A percentile compares a stretch with the other conserved stretches of the same genome.
Evolutionary conservation across 2,329 filamentous ascomycete genomes (phyloP).

Genomic region (Stagonosporopsis cucurbitacearum): DNA sequence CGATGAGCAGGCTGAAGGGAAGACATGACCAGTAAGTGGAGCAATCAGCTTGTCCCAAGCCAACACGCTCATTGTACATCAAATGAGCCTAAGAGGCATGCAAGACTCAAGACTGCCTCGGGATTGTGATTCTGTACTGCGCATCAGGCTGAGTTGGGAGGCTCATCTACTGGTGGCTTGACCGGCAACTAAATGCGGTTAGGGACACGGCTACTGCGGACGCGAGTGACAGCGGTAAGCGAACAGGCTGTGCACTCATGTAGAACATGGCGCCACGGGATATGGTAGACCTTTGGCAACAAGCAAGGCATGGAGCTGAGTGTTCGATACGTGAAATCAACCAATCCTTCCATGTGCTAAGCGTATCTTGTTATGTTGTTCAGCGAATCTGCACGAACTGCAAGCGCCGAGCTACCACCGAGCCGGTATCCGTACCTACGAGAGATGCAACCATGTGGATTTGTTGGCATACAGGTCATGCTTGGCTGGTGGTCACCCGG

Average conservation of each 20-base stretch:
- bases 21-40: neutral
- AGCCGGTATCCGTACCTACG: neutral
- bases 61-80: neutral
- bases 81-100: neutral
- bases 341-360: neutral
- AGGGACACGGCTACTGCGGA: slow-evolving; percentile 9
- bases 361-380: neutral
- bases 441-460: neutral
- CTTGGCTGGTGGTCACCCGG: neutral
- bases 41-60: neutral
- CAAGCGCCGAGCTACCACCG: neutral
- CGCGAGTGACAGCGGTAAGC: slow-evolving; percentile 17
- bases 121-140: neutral
- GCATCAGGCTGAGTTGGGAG: slow-evolving; percentile 27
- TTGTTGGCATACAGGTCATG: neutral
- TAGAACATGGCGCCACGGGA: neutral
- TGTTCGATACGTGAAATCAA: neutral
- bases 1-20: neutral
- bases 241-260: slow-evolving; percentile 1
- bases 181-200: slow-evolving; percentile 14
- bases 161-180: slow-evolving; percentile 14
- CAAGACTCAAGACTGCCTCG: slow-evolving; percentile 1
- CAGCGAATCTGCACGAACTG: neutral
- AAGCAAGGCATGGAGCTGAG: neutral
- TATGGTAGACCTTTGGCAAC: neutral